phyloP scores from a whole-genome alignment of 2,329 filamentous ascomycete genomes.

The Beauveria brongniartii region DNA sequence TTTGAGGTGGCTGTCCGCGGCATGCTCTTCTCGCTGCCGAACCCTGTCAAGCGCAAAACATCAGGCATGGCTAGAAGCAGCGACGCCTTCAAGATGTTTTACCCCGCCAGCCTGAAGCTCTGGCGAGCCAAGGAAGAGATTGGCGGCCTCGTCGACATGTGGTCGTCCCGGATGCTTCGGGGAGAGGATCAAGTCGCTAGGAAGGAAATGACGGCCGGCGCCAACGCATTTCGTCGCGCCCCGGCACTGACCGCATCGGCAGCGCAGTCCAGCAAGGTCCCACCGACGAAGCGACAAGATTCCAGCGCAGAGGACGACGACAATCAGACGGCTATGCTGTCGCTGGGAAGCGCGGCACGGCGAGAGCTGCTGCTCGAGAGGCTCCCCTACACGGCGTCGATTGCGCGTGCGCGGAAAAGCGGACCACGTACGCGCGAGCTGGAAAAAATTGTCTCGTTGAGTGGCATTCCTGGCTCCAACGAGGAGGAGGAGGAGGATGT shows the following conservation, averaged over 20 bases:
- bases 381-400: conserved; percentile 73
- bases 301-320: conserved; percentile 14
- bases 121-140: conserved; percentile 81
- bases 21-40: conserved; percentile 74
- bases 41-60: conserved; percentile 69
- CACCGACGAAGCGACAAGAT: background rate
- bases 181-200: conserved; percentile 36
- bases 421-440: conserved; percentile 45
- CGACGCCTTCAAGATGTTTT: conserved; percentile 84
- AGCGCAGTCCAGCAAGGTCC: conserved; percentile 6
- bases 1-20: conserved; percentile 88
- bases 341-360: conserved; percentile 57
- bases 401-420: conserved; percentile 40
- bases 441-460: conserved; percentile 61
- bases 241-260: background rate
- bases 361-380: conserved; percentile 75
- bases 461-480: conserved; percentile 44
- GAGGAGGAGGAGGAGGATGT: conserved; percentile 40
- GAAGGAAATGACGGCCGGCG: conserved; percentile 35
- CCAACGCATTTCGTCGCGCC: conserved; percentile 38
- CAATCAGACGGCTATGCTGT: conserved; percentile 36
- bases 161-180: conserved; percentile 53
- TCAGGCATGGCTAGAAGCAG: conserved; percentile 33
- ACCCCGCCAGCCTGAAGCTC: conserved; percentile 73
- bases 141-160: conserved; percentile 62